phyloP scores from a whole-genome alignment of 768 basidiomycete species.

The Pholiota molesta region DNA sequence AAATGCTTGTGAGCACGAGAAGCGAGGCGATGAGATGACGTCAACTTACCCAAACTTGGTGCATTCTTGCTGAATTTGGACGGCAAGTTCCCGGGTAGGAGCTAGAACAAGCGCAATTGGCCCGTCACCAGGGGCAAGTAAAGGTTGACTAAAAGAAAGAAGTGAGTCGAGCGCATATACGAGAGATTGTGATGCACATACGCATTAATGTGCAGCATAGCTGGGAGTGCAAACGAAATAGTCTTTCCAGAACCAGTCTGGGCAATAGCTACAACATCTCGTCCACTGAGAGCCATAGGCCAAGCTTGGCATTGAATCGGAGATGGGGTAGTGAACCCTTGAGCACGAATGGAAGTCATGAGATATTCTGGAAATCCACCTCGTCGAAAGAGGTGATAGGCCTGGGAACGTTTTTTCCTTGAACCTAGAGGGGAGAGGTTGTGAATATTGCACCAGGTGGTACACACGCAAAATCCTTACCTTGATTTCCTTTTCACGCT shows the following conservation, averaged over 20 bases:
- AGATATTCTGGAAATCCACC: conserved; percentile 97
- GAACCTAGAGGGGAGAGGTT: conserved; percentile 53
- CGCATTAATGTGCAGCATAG: conserved; percentile 99
- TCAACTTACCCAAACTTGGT: conserved; percentile 87
- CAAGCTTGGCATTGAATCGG: conserved; percentile 99
- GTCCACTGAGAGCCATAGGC: conserved; percentile 97
- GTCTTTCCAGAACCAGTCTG: conserved; percentile 99
- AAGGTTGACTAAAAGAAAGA: conserved; percentile 69
- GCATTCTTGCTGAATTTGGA: conserved; percentile 98
- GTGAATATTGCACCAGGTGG: neutral
- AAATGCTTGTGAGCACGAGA: conserved; percentile 8
- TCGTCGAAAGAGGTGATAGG: conserved; percentile 94
- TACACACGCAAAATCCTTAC: conserved; percentile 37
- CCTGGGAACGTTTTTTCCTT: conserved; percentile 86
- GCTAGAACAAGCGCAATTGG: conserved; percentile 97
- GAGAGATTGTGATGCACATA: conserved; percentile 39
- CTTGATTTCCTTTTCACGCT: conserved; percentile 84
- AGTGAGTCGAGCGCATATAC: conserved; percentile 17
- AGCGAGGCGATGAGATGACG: neutral
- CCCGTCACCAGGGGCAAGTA: conserved; percentile 92
- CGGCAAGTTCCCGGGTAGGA: conserved; percentile 97
- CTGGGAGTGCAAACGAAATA: conserved; percentile 96
- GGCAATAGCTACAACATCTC: conserved; percentile 95
- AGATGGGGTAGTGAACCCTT: conserved; percentile 90
- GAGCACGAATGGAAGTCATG: conserved; percentile 88